These are phyloP conservation scores for Sporodiniella umbellata DNA, from an alignment of 371 early-diverging fungal genomes.

Conservation along the genomic window DNA sequence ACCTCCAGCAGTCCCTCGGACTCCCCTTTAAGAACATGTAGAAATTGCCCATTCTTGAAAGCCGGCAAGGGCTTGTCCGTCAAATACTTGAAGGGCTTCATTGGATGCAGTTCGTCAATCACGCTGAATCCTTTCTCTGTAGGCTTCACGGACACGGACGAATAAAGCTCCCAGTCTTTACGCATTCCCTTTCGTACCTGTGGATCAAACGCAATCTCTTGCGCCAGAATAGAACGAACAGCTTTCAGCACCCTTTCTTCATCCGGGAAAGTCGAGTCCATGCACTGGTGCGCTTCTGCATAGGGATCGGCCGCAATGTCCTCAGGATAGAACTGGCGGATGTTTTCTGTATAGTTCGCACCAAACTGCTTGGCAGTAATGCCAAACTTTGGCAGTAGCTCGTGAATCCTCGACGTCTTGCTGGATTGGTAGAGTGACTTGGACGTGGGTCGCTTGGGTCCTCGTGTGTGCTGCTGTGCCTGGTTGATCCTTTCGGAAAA, in stretches of 20 bases:
- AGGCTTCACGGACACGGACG: slow-evolving; percentile 73
- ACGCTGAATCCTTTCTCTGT: slow-evolving; percentile 76
- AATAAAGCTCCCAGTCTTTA: slow-evolving; percentile 63
- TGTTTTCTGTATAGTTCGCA: slow-evolving; percentile 55
- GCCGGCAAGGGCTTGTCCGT: slow-evolving; percentile 69
- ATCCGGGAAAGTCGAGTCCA: slow-evolving; percentile 50
- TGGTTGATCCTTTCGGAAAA: slow-evolving; percentile 59
- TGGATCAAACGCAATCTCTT: slow-evolving; percentile 81
- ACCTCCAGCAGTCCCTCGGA: slow-evolving; percentile 70
- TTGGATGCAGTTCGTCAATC: slow-evolving; percentile 83
- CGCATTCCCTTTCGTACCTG: slow-evolving; percentile 81
- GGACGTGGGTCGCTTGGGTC: slow-evolving; percentile 41
- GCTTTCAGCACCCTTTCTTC: slow-evolving; percentile 62
- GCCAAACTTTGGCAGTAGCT: slow-evolving; percentile 58
- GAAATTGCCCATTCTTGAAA: slow-evolving; percentile 73
- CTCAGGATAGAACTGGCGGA: slow-evolving; percentile 56
- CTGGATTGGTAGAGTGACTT: slow-evolving; percentile 35
- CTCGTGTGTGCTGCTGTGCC: slow-evolving; percentile 43
- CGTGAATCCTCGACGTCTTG: slow-evolving; percentile 46
- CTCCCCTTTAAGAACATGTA: slow-evolving; percentile 78
- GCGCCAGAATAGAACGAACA: slow-evolving; percentile 69
- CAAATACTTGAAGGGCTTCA: slow-evolving; percentile 84
- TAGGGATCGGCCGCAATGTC: slow-evolving; percentile 51
- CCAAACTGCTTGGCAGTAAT: slow-evolving; percentile 67
- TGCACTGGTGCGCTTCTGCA: slow-evolving; percentile 61